Percentiles rank a stretch among this genome's conserved stretches.
Evolutionary conservation across 352 stramenopile genomes (phyloP).

Genomic region (Phytophthora citrophthora): DNA sequence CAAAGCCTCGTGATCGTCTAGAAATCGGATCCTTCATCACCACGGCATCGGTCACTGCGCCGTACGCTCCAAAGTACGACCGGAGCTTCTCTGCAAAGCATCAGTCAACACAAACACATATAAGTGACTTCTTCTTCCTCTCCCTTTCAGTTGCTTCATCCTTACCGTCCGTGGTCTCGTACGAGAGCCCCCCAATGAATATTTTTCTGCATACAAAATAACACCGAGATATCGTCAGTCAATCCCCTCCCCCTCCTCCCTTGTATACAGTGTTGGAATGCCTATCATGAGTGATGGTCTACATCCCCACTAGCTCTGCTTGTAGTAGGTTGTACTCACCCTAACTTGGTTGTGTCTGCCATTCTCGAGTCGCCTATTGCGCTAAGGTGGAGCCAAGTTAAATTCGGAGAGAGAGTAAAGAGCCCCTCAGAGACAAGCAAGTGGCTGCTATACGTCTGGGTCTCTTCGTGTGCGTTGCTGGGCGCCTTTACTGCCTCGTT

Average conservation of each 20-base stretch:
- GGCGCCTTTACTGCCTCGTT: slow-evolving; percentile 2
- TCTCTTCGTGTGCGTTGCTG: slow-evolving; percentile 3
- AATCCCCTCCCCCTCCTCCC: not conserved
- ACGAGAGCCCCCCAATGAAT: slow-evolving; percentile 91
- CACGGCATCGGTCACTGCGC: slow-evolving; percentile 90
- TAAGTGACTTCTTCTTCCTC: not conserved
- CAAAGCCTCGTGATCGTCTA: slow-evolving; percentile 89
- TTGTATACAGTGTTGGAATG: no score
- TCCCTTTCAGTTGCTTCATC: not conserved
- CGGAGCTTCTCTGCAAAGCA: slow-evolving; percentile 83
- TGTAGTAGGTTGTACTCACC: slow-evolving; percentile 27
- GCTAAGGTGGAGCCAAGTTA: slow-evolving; percentile 31
- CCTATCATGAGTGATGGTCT: not conserved
- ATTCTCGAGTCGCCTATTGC: slow-evolving; percentile 42
- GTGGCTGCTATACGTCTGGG: not conserved
- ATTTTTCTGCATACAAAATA: slow-evolving; percentile 77
- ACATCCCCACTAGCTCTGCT: not conserved
- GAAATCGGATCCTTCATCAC: slow-evolving; percentile 95
- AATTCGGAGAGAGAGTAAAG: slow-evolving; percentile 2
- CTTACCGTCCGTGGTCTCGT: slow-evolving; percentile 90
- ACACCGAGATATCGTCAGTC: slow-evolving; percentile 22
- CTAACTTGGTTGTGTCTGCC: slow-evolving; percentile 53
- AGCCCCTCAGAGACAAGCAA: not conserved
- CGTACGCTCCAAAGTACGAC: slow-evolving; percentile 90
- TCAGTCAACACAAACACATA: slow-evolving; percentile 17